Evolutionary conservation across 1,284 basidiomycete species (phyloP).

Genomic region (Leccinum glutinopallens): DNA sequence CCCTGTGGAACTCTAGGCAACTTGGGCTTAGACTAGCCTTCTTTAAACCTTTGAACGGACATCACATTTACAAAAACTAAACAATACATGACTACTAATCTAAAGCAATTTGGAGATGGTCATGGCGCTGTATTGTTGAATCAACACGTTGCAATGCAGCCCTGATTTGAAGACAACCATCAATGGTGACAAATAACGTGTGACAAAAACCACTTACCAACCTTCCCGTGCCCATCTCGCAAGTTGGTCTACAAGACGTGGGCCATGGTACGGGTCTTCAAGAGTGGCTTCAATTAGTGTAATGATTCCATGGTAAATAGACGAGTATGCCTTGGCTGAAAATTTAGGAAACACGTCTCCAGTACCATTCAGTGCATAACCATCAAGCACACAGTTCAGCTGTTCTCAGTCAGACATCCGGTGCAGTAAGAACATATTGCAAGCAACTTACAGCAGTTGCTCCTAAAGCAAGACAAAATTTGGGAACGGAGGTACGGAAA

Average conservation of each 20-base stretch:
- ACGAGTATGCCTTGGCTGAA: not conserved
- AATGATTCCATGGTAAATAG: not conserved
- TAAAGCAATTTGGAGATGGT: not conserved
- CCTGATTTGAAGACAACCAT: not conserved
- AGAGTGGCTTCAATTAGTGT: not conserved
- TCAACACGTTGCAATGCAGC: not conserved
- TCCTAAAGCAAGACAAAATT: not conserved
- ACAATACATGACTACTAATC: constrained; percentile 1
- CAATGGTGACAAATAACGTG: not conserved
- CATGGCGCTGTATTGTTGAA: not conserved
- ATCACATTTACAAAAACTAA: not conserved
- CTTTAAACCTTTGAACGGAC: no score
- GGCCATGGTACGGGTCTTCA: not conserved
- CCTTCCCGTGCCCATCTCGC: not conserved
- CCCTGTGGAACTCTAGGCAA: not conserved
- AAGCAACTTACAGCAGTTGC: not conserved
- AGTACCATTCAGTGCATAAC: not conserved
- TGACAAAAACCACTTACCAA: not conserved
- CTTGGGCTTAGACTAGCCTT: no score
- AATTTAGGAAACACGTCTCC: not conserved
- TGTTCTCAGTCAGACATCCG: not conserved
- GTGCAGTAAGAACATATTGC: not conserved
- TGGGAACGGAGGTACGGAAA: not conserved
- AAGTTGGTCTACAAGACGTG: not conserved
- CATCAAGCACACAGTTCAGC: not conserved